Conservation (phyloP, 352 stramenopile genomes). For the Pythium dissotocum region DNA sequence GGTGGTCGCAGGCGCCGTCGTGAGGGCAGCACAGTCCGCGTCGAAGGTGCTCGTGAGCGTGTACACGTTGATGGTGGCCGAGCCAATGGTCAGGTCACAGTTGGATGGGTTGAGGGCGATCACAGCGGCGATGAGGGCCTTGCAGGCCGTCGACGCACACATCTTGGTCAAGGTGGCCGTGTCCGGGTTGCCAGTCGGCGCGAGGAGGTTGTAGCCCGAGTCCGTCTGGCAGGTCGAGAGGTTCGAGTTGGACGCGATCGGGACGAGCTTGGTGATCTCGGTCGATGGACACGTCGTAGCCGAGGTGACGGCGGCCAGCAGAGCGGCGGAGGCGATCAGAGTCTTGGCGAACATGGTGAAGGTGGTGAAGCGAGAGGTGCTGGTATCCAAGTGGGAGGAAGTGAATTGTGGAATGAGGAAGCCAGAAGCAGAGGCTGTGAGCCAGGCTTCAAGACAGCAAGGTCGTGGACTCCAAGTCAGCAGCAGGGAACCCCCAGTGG, state of each 20-base stretch:
- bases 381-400: background rate
- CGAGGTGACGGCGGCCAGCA: background rate
- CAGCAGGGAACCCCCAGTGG: background rate
- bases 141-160: slow-evolving; percentile 7
- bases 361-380: background rate
- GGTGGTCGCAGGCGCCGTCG: slow-evolving; percentile 1
- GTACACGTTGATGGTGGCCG: slow-evolving; percentile 16
- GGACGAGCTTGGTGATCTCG: slow-evolving; percentile 16
- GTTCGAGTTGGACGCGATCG: slow-evolving; percentile 13
- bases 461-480: too few species aligned
- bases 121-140: slow-evolving; percentile 2
- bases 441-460: background rate
- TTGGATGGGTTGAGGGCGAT: slow-evolving; percentile 2
- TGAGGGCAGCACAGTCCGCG: slow-evolving; percentile 10
- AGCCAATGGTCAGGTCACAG: slow-evolving; percentile 12
- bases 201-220: slow-evolving; percentile 18
- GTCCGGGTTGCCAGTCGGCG: slow-evolving; percentile 6
- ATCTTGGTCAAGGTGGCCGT: slow-evolving; percentile 6
- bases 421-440: background rate
- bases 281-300: slow-evolving; percentile 5
- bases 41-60: slow-evolving; percentile 5
- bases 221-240: slow-evolving; percentile 1
- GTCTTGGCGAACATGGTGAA: slow-evolving; percentile 17
- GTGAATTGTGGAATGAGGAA: slow-evolving; percentile 15
- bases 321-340: background rate